Evolutionary conservation across 345 rosid genomes (phyloP), one percentile per base, ranked within the genome.

Genomic region (Conringia planisiliqua): DNA sequence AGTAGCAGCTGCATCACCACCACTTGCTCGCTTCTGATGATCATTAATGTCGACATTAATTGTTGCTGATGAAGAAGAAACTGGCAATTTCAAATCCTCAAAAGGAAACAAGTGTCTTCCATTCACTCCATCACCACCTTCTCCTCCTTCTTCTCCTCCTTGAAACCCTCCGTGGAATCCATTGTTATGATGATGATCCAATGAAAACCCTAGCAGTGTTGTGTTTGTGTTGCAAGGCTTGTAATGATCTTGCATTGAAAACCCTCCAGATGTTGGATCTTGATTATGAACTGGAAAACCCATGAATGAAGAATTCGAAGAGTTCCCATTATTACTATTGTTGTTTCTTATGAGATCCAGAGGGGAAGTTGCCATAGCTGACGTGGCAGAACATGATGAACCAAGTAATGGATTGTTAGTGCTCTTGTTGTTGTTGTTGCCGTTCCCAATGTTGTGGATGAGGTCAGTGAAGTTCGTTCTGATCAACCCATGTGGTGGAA

Each of bases 41-140:
- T 89, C 84, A 66, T 63, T 72, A 22, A 78, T 68, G 44, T 66
- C 78, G 7, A 84, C 74, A 74, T 42, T 87, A 59, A 33, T 18
- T 29, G 78, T 17, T 24, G 59, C 12, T 16, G 73, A 67, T 60
- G 81, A 78, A 40, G 81, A 72, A 66, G 96, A 81, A 43, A 85
- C 93, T 78, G 86, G 93, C 16, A 66, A 35, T 75, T 90, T 95
- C 83, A 95, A 77, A 78, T 95, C 97, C 67, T 92, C 99, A 81
- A 92, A 95, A 9, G 99, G 97, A 78, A 95, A 89, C 85, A 90
- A 74, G 29, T 87, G 84, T 73, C 90, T 62, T 76, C 97, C 92
- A 70, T 72, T 82, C 11, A 73, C 76, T 56, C 82, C 86, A 33
- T 79, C 85, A 66, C 82, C 86, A 27, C 78, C 46, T 55, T 62